These are phyloP conservation scores for Mycena belliarum DNA, from an alignment of 768 basidiomycete genomes.

Conservation along the genomic window DNA sequence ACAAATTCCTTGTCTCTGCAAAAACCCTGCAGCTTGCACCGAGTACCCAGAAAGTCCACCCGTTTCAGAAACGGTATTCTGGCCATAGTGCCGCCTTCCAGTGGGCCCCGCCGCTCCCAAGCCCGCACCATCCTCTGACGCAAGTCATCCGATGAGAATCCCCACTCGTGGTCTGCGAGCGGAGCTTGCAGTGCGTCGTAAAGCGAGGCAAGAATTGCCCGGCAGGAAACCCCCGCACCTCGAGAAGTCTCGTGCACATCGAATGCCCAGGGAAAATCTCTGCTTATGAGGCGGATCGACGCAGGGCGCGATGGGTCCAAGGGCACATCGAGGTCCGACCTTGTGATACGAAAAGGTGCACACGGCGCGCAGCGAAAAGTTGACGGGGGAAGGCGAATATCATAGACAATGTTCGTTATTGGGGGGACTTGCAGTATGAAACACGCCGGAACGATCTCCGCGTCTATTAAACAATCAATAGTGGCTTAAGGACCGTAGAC, in stretches of 20 bases:
- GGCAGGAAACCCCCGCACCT: constrained; percentile 6
- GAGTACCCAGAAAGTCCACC: constrained; percentile 12
- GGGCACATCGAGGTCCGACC: constrained; percentile 1
- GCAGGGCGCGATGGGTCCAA: neutral
- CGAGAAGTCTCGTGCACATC: neutral
- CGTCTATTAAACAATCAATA: too few species aligned
- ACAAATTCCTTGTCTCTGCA: constrained; percentile 7
- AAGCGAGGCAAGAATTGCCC: constrained; percentile 1
- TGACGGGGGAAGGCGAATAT: constrained; percentile 6
- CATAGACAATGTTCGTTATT: constrained; percentile 8
- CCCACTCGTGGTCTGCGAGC: constrained; percentile 11
- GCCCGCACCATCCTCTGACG: constrained; percentile 2
- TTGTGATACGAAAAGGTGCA: neutral
- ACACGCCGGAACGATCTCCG: neutral
- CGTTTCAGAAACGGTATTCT: neutral
- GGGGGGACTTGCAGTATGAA: constrained; percentile 7
- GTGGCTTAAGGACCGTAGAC: too few species aligned
- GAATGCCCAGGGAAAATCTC: constrained; percentile 14
- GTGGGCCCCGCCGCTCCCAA: constrained; percentile 1
- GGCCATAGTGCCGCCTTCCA: too few species aligned
- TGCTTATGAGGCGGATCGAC: constrained; percentile 10
- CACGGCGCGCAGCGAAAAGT: constrained; percentile 1
- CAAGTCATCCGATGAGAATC: constrained; percentile 7
- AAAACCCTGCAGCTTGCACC: constrained; percentile 13
- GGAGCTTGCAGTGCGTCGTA: constrained; percentile 8